These are phyloP conservation scores for Lumnitzera racemosa DNA, from an alignment of 345 rosid species.

Conservation along the genomic window DNA sequence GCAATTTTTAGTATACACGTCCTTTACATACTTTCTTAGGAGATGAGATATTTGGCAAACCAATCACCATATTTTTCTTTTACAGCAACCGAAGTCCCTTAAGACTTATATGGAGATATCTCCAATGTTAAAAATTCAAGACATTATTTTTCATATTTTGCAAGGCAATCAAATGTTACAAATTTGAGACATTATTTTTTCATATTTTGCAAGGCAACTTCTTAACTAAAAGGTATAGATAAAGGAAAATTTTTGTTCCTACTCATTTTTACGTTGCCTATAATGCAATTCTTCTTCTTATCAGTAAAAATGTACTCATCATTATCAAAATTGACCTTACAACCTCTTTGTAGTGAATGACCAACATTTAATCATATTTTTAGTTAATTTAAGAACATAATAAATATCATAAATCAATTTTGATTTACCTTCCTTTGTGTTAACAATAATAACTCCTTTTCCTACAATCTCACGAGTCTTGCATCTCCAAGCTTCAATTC, in stretches of 20 bases:
- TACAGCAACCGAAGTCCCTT: not conserved
- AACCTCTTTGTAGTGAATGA: not conserved
- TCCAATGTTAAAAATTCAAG: not conserved
- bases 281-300: not conserved
- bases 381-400: no score
- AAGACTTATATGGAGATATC: constrained; percentile 2
- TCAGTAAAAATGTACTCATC: not conserved
- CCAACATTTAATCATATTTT: not conserved
- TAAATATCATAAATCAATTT: no score
- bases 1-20: no score
- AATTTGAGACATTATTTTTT: no score
- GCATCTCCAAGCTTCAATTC: no score
- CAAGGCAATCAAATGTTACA: not conserved
- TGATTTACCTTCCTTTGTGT: no score
- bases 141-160: not conserved
- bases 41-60: not conserved
- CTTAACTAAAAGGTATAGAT: not conserved
- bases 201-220: no score
- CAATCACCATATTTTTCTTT: constrained; percentile 3
- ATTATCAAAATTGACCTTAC: not conserved
- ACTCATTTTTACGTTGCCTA: not conserved
- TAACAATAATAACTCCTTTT: no score
- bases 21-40: no score
- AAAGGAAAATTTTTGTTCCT: not conserved
- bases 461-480: no score